Evolutionary conservation across 2,329 filamentous ascomycete species (phyloP).

Genomic region (Exophiala sp.): DNA sequence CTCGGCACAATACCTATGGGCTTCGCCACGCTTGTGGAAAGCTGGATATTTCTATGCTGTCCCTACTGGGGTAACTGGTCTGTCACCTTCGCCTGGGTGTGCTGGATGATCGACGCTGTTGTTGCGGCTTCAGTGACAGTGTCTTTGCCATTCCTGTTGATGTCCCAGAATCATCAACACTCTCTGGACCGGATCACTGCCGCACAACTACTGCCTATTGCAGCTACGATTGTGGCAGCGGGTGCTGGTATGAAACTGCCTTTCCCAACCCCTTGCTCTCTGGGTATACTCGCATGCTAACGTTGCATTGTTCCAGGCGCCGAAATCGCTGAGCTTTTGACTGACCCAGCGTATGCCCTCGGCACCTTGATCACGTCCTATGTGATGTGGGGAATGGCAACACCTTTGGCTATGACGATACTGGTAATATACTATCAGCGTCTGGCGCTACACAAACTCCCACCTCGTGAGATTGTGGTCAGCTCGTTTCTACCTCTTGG

Average conservation of each 20-base stretch:
- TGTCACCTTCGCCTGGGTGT: constrained; percentile 53
- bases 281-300: not conserved
- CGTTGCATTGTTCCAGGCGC: constrained; percentile 32
- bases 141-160: constrained; percentile 48
- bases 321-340: constrained; percentile 57
- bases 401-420: constrained; percentile 59
- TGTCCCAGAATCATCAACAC: constrained; percentile 38
- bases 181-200: constrained; percentile 62
- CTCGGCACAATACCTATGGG: constrained; percentile 67
- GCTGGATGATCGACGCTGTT: constrained; percentile 58
- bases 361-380: constrained; percentile 64
- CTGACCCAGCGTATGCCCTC: constrained; percentile 53
- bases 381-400: constrained; percentile 63
- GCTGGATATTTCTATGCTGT: constrained; percentile 59
- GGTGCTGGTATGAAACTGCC: constrained; percentile 49
- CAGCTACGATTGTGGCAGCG: constrained; percentile 63
- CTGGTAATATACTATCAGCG: constrained; percentile 68
- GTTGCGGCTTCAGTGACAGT: constrained; percentile 54
- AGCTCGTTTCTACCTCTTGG: constrained; percentile 66
- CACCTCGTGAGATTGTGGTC: constrained; percentile 65
- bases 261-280: not conserved
- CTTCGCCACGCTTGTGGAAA: constrained; percentile 64
- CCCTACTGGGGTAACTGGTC: constrained; percentile 59
- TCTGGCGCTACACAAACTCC: constrained; percentile 65
- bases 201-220: constrained; percentile 64